phyloP scores from a whole-genome alignment of 2,329 filamentous ascomycete genomes.

The Fusarium clavum region DNA sequence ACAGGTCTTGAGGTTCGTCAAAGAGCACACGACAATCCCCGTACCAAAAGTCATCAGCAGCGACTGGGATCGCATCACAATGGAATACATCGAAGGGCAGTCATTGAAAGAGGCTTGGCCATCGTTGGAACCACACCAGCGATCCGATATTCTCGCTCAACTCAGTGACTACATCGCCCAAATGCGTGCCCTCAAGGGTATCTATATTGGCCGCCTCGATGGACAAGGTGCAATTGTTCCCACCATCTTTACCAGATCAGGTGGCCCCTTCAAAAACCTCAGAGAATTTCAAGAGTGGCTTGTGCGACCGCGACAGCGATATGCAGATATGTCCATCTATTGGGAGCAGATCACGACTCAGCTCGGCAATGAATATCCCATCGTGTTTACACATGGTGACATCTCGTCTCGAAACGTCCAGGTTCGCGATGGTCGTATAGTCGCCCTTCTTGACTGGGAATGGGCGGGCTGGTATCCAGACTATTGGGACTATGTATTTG shows the following conservation, averaged over 20 bases:
- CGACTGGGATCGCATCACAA: conserved; percentile 45
- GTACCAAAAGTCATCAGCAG: conserved; percentile 45
- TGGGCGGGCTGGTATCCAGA: conserved; percentile 22
- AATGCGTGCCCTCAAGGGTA: neutral
- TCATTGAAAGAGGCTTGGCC: conserved; percentile 44
- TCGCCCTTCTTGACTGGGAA: conserved; percentile 27
- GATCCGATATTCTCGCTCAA: neutral
- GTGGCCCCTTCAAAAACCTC: neutral
- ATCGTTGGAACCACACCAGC: neutral
- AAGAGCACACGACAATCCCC: conserved; percentile 39
- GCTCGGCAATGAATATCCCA: conserved; percentile 28
- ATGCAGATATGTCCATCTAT: conserved; percentile 23
- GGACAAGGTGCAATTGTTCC: neutral
- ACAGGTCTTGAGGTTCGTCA: fast-evolving
- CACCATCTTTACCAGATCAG: neutral
- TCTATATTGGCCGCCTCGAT: neutral
- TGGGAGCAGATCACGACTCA: conserved; percentile 43
- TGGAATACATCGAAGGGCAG: conserved; percentile 45
- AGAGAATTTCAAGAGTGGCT: neutral
- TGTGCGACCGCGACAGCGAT: neutral
- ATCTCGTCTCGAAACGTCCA: conserved; percentile 30
- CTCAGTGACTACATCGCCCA: neutral
- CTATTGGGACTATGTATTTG: conserved; percentile 29
- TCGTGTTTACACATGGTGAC: conserved; percentile 32
- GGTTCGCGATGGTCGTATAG: conserved; percentile 17